Evolutionary conservation across 306 rosid genomes (phyloP), one percentile per base, ranked within the genome.

Genomic region (Bauhinia variegata): DNA sequence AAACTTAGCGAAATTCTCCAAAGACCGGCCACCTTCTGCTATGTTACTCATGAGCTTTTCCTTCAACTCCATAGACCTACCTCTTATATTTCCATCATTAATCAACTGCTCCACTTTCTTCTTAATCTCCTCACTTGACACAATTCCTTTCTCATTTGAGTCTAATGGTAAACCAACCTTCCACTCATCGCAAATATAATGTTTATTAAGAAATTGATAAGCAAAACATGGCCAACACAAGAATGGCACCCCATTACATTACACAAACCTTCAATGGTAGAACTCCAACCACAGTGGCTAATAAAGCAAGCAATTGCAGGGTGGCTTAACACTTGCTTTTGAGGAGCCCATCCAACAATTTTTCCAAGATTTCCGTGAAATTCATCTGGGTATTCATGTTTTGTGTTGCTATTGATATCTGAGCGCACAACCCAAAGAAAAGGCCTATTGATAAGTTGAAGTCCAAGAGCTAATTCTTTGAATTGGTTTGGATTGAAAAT

Each of bases 251-350:
- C 76, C 83, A 53, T 14, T 60, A n/a, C n/a, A n/a, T n/a, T n/a
- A 38, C 49, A 36, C 12, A 72, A 46, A 7, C 78, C 74, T 44
- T 77, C 82, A 10, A 65, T 14, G 5, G 67, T 58, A 13, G 82
- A 71, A 48, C 51, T 77, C 70, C 74, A 72, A 16, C 81, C 77
- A 14, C 83, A 79, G 11, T 79, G 79, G 67, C 65, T 74, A 14
- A 79, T 3, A 15, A 79, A 74, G 37, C 68, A 56, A 13, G 74
- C 73, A 2, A 68, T 28, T 11, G 73, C 42, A 8, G 69, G 63
- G 58, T 70, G 73, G 3, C 18, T 7, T 8, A 71, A 48, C 4
- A 39, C 76, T 36, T 52, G 28, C 28, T 2, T 23, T 23, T 23
- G 28, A 23, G 28, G 28, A 1, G 28, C 28, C 28, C 28, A 23